Evolutionary conservation across 1,284 basidiomycete species (phyloP).

Genomic region (Mrakiaceae sp.): DNA sequence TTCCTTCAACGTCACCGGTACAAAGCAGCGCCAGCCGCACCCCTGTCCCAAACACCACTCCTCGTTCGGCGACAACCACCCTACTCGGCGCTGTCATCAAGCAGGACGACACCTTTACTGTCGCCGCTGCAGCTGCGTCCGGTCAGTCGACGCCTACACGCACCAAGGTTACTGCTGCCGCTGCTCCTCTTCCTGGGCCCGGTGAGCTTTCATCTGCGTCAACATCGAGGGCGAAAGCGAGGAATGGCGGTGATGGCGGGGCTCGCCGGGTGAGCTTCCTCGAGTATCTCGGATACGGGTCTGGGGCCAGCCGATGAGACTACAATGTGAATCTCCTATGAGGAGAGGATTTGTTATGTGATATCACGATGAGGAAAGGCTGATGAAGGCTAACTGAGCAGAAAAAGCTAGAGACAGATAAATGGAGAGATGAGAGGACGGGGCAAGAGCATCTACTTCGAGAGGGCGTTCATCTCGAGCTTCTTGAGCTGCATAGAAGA

Average conservation of each 20-base stretch:
- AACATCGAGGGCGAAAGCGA: no score
- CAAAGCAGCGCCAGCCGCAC: neutral
- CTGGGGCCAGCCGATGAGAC: neutral
- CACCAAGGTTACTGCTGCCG: no score
- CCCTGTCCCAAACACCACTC: neutral
- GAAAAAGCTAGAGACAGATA: neutral
- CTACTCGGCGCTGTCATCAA: neutral
- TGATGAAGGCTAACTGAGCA: neutral
- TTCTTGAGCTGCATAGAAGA: conserved; percentile 41
- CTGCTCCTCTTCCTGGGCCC: no score
- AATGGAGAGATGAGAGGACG: neutral
- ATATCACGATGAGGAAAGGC: neutral
- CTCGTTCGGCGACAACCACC: neutral
- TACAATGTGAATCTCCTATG: neutral
- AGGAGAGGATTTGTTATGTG: neutral
- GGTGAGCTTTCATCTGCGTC: no score
- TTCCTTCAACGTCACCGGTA: no score
- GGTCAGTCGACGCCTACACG: no score
- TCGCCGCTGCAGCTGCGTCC: no score
- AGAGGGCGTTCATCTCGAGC: conserved; percentile 41
- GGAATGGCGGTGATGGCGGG: no score
- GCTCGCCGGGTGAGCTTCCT: no score
- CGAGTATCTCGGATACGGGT: neutral
- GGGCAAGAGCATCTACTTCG: neutral
- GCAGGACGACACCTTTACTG: neutral